Evolutionary conservation across 2,329 filamentous ascomycete species (phyloP).

Genomic region (Penicillium sp.): DNA sequence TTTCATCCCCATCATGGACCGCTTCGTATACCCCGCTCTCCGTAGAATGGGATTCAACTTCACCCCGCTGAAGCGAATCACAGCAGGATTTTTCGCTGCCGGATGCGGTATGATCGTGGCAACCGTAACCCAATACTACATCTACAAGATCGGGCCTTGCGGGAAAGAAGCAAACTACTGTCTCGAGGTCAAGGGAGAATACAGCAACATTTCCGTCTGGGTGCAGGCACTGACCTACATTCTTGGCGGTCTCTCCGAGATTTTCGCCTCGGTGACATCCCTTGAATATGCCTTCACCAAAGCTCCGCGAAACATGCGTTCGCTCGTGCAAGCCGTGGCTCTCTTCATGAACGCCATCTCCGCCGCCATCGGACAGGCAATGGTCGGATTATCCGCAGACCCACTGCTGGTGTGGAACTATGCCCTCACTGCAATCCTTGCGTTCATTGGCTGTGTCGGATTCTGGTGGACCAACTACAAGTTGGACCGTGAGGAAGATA

Average conservation of each 20-base stretch:
- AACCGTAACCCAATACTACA: constrained; percentile 54
- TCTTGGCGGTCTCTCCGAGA: constrained; percentile 61
- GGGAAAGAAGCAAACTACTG: constrained; percentile 60
- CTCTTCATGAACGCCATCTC: constrained; percentile 73
- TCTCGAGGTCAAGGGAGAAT: constrained; percentile 44
- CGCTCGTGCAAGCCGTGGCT: constrained; percentile 70
- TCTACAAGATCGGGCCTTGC: constrained; percentile 66
- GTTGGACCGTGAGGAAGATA: constrained; percentile 71
- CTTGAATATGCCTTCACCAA: constrained; percentile 80
- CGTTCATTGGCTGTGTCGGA: constrained; percentile 63
- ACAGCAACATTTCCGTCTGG: constrained; percentile 68
- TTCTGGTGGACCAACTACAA: constrained; percentile 72
- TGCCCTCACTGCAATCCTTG: constrained; percentile 63
- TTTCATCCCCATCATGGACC: constrained; percentile 59
- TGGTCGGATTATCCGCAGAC: constrained; percentile 65
- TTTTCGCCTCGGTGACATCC: constrained; percentile 63
- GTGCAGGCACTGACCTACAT: constrained; percentile 55
- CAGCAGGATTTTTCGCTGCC: constrained; percentile 55
- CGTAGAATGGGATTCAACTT: constrained; percentile 54
- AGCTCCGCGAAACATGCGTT: constrained; percentile 79
- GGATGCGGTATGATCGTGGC: constrained; percentile 55
- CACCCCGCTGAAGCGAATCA: constrained; percentile 59
- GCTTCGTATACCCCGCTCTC: constrained; percentile 56
- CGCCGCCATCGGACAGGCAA: constrained; percentile 71
- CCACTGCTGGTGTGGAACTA: constrained; percentile 76